These are phyloP conservation scores for Stephania yunnanensis DNA, from an alignment of 164 flowering plant species.

Conservation along the genomic window DNA sequence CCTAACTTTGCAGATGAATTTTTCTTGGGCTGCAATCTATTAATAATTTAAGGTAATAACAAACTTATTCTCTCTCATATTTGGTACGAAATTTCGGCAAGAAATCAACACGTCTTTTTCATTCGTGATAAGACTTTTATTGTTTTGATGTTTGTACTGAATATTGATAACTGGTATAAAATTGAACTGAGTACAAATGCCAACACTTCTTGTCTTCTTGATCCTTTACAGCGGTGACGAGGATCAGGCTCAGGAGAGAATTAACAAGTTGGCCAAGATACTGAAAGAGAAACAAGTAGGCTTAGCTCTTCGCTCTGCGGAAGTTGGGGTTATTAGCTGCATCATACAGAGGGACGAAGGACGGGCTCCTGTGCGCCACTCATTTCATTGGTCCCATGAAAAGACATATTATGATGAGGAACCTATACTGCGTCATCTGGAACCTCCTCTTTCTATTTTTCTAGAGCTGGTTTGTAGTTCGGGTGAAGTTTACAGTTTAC, in stretches of 20 bases:
- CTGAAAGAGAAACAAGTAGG: constrained; percentile 75
- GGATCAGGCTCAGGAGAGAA: constrained; percentile 99
- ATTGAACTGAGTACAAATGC: not conserved
- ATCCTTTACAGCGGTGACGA: constrained; percentile 85
- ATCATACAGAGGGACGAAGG: constrained; percentile 99
- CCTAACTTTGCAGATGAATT: too few relatives aligned
- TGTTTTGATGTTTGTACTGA: too few relatives aligned
- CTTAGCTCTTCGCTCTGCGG: constrained; percentile 63
- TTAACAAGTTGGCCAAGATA: constrained; percentile 84
- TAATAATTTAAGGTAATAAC: too few relatives aligned
- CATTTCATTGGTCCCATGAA: constrained; percentile 85
- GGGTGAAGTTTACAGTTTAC: not conserved
- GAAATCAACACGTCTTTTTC: not conserved
- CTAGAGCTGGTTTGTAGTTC: constrained; percentile 79
- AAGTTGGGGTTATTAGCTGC: constrained; percentile 86
- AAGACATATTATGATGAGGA: constrained; percentile 80
- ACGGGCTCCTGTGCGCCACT: constrained; percentile 94
- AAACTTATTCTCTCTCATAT: too few relatives aligned
- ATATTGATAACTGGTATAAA: not conserved
- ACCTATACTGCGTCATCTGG: constrained; percentile 89
- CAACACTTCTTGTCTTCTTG: not conserved
- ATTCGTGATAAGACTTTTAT: too few relatives aligned
- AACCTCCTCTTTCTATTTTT: constrained; percentile 95
- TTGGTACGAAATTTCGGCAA: too few relatives aligned
- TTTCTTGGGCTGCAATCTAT: too few relatives aligned